phyloP scores from a whole-genome alignment of 1,139 yeast genomes.

The Candida gigantensis region DNA sequence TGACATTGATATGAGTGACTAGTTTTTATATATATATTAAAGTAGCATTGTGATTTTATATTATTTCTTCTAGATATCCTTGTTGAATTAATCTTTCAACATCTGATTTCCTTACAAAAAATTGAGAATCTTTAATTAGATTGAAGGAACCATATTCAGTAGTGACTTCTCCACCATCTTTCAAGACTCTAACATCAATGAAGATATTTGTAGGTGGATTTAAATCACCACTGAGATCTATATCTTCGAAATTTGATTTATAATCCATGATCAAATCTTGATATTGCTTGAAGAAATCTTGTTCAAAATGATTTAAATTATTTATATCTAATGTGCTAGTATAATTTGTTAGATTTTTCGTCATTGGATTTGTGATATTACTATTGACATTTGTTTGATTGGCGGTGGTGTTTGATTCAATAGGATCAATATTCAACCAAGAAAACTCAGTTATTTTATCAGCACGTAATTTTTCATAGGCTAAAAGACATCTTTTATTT shows the following conservation, averaged over 20 bases:
- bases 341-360: slow-evolving; percentile 16
- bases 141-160: slow-evolving; percentile 97
- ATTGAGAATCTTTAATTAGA: slow-evolving; percentile 91
- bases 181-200: slow-evolving; percentile 88
- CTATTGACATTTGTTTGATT: slow-evolving; percentile 2
- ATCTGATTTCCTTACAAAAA: slow-evolving; percentile 89
- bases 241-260: slow-evolving; percentile 77
- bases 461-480: slow-evolving; percentile 75
- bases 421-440: slow-evolving; percentile 61
- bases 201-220: slow-evolving; percentile 91
- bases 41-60: slow-evolving; percentile 29
- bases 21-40: slow-evolving; percentile 1
- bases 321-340: slow-evolving; percentile 40
- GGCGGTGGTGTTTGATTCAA: slow-evolving; percentile 14
- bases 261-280: slow-evolving; percentile 71
- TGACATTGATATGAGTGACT: slow-evolving; percentile 15
- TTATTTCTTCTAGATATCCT: slow-evolving; percentile 78
- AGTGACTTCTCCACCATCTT: slow-evolving; percentile 96
- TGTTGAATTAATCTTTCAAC: slow-evolving; percentile 93
- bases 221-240: slow-evolving; percentile 85
- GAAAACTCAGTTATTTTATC: slow-evolving; percentile 65
- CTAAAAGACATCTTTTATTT: slow-evolving; percentile 84
- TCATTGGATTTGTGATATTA: slow-evolving; percentile 3
- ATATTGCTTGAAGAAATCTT: slow-evolving; percentile 72
- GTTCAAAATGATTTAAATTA: slow-evolving; percentile 75